Percentiles rank a stretch among this genome's conserved stretches.
Evolutionary conservation across 768 basidiomycete genomes (phyloP).

Genomic region (Trametes elegans): DNA sequence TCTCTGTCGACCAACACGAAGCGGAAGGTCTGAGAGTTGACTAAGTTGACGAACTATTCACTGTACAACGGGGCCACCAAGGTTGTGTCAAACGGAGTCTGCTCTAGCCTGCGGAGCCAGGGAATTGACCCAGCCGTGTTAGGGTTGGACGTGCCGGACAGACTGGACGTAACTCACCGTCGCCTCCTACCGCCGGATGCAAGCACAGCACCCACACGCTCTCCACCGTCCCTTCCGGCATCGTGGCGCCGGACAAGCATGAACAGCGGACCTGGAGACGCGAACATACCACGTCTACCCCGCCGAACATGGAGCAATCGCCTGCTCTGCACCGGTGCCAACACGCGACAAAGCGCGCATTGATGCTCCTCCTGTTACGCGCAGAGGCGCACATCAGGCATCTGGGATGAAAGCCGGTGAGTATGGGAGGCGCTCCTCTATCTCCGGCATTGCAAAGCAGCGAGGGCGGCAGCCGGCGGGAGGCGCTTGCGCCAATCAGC

Average conservation of each 20-base stretch:
- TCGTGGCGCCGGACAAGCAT: not conserved
- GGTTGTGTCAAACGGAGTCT: not conserved
- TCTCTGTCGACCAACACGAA: not conserved
- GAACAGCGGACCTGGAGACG: not conserved
- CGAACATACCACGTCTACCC: not conserved
- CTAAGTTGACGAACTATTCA: not conserved
- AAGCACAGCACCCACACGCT: not conserved
- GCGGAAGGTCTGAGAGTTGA: not conserved
- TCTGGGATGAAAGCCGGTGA: too few species aligned
- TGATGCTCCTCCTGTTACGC: not conserved
- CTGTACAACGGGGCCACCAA: not conserved
- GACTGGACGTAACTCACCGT: not conserved
- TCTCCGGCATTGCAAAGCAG: not conserved
- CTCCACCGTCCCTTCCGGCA: too few species aligned
- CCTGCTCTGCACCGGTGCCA: not conserved
- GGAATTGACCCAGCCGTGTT: not conserved
- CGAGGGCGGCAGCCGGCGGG: not conserved
- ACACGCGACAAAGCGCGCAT: not conserved
- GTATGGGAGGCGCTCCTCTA: not conserved
- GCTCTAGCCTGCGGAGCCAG: not conserved
- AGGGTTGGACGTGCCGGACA: not conserved
- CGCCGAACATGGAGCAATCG: not conserved
- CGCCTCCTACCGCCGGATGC: not conserved
- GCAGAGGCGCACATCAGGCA: not conserved
- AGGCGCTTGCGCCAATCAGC: constrained; percentile 9